Percentiles rank a stretch among this genome's conserved stretches.
These are phyloP conservation scores for Trichophyton equinum DNA, from an alignment of 2,329 filamentous ascomycete genomes.

Conservation along the genomic window DNA sequence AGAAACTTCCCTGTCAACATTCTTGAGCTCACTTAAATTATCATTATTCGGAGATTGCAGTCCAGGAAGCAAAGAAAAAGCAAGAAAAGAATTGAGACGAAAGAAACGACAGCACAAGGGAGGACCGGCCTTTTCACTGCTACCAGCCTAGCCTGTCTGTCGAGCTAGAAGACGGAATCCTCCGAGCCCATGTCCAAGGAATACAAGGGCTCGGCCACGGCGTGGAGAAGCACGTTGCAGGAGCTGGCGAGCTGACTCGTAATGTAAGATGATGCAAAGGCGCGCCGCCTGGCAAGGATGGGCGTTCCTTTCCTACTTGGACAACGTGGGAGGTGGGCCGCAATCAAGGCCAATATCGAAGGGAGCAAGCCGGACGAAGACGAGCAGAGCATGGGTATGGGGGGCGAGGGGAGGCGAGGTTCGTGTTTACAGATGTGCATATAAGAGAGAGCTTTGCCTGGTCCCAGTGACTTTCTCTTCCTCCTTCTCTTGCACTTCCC, in stretches of 20 bases:
- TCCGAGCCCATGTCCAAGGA: not conserved
- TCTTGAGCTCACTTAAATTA: too few species aligned
- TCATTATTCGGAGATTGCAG: not conserved
- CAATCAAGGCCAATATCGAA: not conserved
- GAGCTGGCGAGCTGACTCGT: not conserved
- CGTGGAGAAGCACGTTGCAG: not conserved
- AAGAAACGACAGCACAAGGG: not conserved
- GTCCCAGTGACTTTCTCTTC: not conserved
- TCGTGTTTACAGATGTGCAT: not conserved
- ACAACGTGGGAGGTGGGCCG: not conserved
- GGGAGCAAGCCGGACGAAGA: not conserved
- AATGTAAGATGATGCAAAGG: not conserved
- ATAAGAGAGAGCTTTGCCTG: not conserved
- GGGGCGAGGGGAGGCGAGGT: not conserved
- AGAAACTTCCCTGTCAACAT: not conserved
- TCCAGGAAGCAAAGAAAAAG: not conserved
- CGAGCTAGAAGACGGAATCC: not conserved
- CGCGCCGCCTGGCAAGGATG: not conserved
- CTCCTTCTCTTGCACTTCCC: not conserved
- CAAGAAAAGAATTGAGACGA: not conserved
- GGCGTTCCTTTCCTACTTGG: not conserved
- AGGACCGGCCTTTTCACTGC: not conserved
- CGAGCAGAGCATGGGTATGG: not conserved
- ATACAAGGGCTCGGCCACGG: not conserved
- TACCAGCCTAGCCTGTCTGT: not conserved